Base-by-base conservation (phyloP, 345 rosid genomes). In the Salix dunnii region DNA sequence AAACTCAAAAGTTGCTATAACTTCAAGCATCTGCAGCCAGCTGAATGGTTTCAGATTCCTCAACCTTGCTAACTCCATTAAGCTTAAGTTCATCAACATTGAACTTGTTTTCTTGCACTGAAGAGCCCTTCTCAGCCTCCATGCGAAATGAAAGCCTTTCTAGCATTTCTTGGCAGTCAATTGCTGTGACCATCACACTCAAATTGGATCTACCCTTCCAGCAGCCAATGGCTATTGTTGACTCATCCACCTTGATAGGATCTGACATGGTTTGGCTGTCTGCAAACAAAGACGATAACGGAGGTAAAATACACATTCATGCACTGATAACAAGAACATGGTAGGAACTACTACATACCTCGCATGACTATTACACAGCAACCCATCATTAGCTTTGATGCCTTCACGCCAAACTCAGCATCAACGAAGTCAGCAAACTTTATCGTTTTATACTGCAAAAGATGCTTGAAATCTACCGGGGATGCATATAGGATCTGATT, bases 161-260 rank as follows among this genome's bases (percentile, higher is more conserved):
- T 49, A 85, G 82, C 84, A 93, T 84, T 84, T 96, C 92, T 78
- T 91, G 86, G 87, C 97, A 90, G 80, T 92, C 98, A 4, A 89
- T 78, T 33, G 94, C 89, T 1, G 97, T 87, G 51, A 91, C 99
- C 99, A 96, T 90, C 75, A 92, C 93, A 67, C 86, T 91, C 83
- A 92, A 82, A 79, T 90, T 89, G 25, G 87, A 86, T 83, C 85
- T 86, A 10, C 99, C 98, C 84, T 83, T 94, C 99, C 98, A 92
- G 86, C 99, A 94, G 55, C 97, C 97, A 21, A 96, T 94, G 82
- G 97, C 97, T 74, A 91, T 85, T 6, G 91, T 83, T 25, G 91
- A 84, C 46, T 81, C 74, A 71, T 83, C 89, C 72, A 84, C 84
- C 79, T 83, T 76, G 48, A 83, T 68, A 55, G 75, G 74, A 76